Conservation (phyloP, 2,329 filamentous ascomycete genomes). For the Botrytis sinoallii region DNA sequence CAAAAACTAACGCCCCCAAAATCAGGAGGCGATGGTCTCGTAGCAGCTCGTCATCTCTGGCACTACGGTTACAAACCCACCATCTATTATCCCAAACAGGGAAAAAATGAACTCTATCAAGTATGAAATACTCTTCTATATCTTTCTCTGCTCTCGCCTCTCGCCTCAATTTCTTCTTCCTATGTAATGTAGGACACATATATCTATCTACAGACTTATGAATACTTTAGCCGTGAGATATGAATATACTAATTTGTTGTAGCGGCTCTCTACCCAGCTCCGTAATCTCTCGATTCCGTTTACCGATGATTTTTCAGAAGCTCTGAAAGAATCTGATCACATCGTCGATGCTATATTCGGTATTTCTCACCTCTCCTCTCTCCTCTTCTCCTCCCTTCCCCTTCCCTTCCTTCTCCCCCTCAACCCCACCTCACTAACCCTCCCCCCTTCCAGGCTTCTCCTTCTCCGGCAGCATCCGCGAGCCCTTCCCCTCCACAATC, state of each 20-base stretch:
- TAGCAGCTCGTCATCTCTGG: constrained; percentile 85
- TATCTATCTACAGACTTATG: neutral
- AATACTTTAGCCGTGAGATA: neutral
- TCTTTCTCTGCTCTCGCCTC: neutral
- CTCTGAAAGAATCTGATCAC: constrained; percentile 69
- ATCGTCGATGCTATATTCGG: constrained; percentile 93
- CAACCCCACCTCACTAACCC: neutral
- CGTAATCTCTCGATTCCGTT: constrained; percentile 81
- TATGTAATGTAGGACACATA: neutral
- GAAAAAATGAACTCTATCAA: constrained; percentile 86
- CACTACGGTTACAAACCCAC: constrained; percentile 89
- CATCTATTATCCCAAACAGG: constrained; percentile 89
- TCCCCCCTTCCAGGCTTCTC: constrained; percentile 64
- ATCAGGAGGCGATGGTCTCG: constrained; percentile 88
- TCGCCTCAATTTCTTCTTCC: neutral
- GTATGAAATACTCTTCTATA: constrained; percentile 43
- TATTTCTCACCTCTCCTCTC: constrained; percentile 38
- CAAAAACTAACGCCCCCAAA: neutral
- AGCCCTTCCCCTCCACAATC: constrained; percentile 84
- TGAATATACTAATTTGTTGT: neutral
- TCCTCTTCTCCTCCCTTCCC: neutral
- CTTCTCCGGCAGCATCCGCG: constrained; percentile 87
- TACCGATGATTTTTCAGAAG: constrained; percentile 70
- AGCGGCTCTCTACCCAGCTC: constrained; percentile 83
- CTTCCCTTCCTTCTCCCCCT: constrained; percentile 8